phyloP scores from a whole-genome alignment of 176 grass and related monocot genomes.

The Oryza meridionalis region DNA sequence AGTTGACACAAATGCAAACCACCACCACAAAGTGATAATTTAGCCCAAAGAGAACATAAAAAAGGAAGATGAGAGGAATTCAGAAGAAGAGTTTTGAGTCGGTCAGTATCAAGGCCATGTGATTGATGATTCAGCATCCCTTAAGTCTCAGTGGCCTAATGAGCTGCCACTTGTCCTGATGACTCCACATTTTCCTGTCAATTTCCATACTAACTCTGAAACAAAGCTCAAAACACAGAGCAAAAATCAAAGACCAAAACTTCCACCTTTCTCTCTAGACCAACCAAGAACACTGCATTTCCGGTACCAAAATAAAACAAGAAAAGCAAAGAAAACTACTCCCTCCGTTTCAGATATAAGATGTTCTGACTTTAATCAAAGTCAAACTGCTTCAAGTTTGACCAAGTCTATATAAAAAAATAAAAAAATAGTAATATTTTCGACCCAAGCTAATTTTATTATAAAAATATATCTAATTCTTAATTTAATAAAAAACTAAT shows the following conservation, averaged over 20 bases:
- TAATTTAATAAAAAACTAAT: too few species aligned
- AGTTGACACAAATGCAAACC: background rate
- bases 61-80: background rate
- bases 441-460: too few species aligned
- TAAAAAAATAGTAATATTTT: too few species aligned
- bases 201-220: slow-evolving; percentile 25
- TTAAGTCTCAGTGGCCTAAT: background rate
- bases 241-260: slow-evolving; percentile 31
- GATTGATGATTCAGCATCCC: slow-evolving; percentile 14
- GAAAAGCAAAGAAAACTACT: background rate
- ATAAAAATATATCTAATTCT: too few species aligned
- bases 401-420: too few species aligned
- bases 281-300: background rate
- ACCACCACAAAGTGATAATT: background rate
- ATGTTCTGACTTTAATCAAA: too few species aligned
- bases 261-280: background rate
- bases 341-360: too few species aligned
- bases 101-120: background rate
- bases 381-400: too few species aligned
- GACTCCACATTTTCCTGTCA: slow-evolving; percentile 8
- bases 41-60: background rate
- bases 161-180: slow-evolving; percentile 31
- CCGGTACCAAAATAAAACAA: too few species aligned
- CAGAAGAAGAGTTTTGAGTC: background rate
- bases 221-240: background rate